phyloP scores from a whole-genome alignment of 2,329 filamentous ascomycete species.

The Penicillium sp. region DNA sequence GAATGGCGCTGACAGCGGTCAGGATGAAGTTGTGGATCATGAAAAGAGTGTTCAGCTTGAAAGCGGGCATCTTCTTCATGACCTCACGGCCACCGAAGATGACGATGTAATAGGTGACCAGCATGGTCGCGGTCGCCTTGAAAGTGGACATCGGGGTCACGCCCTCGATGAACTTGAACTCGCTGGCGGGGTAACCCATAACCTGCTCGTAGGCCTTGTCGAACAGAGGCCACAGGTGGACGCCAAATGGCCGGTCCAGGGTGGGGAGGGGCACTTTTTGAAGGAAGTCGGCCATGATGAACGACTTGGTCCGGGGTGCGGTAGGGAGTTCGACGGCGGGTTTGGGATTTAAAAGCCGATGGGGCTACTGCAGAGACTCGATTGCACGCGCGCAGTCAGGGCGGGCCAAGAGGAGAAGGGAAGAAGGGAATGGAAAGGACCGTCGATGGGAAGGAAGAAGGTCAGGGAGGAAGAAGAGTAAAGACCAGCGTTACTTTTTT shows the following conservation, averaged over 20 bases:
- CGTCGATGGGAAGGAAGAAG: conserved; percentile 62
- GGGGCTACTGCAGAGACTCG: neutral
- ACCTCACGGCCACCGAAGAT: conserved; percentile 90
- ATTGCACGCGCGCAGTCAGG: conserved; percentile 4
- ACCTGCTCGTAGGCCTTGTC: conserved; percentile 75
- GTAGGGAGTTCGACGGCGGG: neutral
- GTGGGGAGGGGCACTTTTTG: conserved; percentile 65
- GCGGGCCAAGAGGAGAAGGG: conserved; percentile 59
- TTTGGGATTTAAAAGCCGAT: conserved; percentile 1
- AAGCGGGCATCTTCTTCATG: conserved; percentile 82
- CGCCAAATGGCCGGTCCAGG: conserved; percentile 86
- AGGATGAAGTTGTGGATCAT: conserved; percentile 96
- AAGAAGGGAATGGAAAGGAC: conserved; percentile 48
- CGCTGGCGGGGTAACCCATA: conserved; percentile 76
- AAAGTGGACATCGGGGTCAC: conserved; percentile 88
- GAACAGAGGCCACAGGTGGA: conserved; percentile 92
- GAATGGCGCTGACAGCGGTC: conserved; percentile 75
- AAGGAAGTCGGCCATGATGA: conserved; percentile 52
- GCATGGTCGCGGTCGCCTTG: conserved; percentile 74
- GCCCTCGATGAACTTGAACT: conserved; percentile 80
- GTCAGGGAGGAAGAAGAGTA: conserved; percentile 8
- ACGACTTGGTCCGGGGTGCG: conserved; percentile 7
- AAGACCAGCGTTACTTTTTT: conserved; percentile 21
- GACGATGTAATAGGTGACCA: conserved; percentile 85
- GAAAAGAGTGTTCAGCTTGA: conserved; percentile 86